These are phyloP conservation scores for Trichophyton verrucosum DNA, from an alignment of 2,329 filamentous ascomycete genomes.

Conservation along the genomic window DNA sequence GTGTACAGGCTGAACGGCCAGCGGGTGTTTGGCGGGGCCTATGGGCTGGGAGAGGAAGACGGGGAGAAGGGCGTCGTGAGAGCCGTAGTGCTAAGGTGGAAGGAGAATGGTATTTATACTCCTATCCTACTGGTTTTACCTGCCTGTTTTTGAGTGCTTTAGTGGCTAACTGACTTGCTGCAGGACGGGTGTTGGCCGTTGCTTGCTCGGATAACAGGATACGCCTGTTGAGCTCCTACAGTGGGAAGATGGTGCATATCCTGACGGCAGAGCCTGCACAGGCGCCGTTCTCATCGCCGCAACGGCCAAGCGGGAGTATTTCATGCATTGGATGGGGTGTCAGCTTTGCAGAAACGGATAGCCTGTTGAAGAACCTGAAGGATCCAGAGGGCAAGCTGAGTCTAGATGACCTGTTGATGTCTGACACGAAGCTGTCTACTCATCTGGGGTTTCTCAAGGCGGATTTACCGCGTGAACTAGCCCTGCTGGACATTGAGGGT, in stretches of 20 bases:
- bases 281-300: constrained; percentile 40
- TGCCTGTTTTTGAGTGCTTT: not conserved
- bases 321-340: constrained; percentile 43
- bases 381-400: constrained; percentile 18
- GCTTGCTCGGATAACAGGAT: constrained; percentile 73
- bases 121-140: not conserved
- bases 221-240: constrained; percentile 65
- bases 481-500: constrained; percentile 62
- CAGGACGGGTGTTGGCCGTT: constrained; percentile 58
- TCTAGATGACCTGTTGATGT: constrained; percentile 32
- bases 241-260: constrained; percentile 66
- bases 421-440: constrained; percentile 24
- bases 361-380: constrained; percentile 31
- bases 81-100: constrained; percentile 43
- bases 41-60: constrained; percentile 23
- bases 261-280: constrained; percentile 28
- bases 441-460: constrained; percentile 27
- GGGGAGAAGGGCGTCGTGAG: constrained; percentile 21
- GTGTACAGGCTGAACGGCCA: constrained; percentile 73
- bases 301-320: constrained; percentile 20
- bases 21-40: constrained; percentile 43
- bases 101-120: constrained; percentile 46
- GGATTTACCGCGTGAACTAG: constrained; percentile 60
- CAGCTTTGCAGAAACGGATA: constrained; percentile 41
- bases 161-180: not conserved